Percentiles rank a stretch among this genome's conserved stretches.
Evolutionary conservation across 2,329 filamentous ascomycete genomes (phyloP).

Genomic region (Hypoxylon sp.): DNA sequence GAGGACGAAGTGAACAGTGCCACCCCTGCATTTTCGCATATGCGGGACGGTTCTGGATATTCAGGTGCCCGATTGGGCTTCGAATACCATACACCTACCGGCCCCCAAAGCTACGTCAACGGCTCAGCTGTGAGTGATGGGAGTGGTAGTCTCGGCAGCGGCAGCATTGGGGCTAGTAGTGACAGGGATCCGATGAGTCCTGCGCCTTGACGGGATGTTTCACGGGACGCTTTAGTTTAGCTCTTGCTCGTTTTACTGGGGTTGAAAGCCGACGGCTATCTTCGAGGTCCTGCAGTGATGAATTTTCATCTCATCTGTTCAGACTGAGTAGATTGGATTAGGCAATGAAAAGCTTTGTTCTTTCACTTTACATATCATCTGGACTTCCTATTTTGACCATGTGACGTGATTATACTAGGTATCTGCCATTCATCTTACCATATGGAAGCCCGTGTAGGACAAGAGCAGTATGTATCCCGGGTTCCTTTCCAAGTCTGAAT

Average conservation of each 20-base stretch:
- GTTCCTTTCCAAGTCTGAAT: background rate
- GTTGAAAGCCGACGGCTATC: constrained; percentile 23
- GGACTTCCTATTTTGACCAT: constrained; percentile 2
- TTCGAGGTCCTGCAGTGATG: constrained; percentile 34
- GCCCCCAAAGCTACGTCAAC: constrained; percentile 49
- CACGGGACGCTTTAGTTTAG: constrained; percentile 22
- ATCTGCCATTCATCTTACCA: constrained; percentile 2
- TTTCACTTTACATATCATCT: constrained; percentile 31
- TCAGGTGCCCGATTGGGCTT: constrained; percentile 49
- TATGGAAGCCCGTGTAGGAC: background rate
- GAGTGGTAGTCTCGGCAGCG: constrained; percentile 58
- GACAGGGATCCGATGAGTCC: constrained; percentile 68
- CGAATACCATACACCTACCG: constrained; percentile 50
- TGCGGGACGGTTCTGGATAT: constrained; percentile 42
- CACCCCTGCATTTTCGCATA: constrained; percentile 39
- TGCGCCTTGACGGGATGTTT: constrained; percentile 39
- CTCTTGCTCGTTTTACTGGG: constrained; percentile 17
- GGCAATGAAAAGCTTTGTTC: constrained; percentile 51
- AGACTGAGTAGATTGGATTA: constrained; percentile 45
- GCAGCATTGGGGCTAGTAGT: constrained; percentile 64
- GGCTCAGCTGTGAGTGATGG: constrained; percentile 56
- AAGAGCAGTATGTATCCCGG: background rate
- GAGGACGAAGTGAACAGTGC: constrained; percentile 58
- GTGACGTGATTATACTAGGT: constrained; percentile 23
- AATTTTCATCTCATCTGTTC: constrained; percentile 21